A percentile compares a stretch with the other conserved stretches of the same genome.
phyloP scores from a whole-genome alignment of 208 protist genomes.

The Leishmania gerbilli region DNA sequence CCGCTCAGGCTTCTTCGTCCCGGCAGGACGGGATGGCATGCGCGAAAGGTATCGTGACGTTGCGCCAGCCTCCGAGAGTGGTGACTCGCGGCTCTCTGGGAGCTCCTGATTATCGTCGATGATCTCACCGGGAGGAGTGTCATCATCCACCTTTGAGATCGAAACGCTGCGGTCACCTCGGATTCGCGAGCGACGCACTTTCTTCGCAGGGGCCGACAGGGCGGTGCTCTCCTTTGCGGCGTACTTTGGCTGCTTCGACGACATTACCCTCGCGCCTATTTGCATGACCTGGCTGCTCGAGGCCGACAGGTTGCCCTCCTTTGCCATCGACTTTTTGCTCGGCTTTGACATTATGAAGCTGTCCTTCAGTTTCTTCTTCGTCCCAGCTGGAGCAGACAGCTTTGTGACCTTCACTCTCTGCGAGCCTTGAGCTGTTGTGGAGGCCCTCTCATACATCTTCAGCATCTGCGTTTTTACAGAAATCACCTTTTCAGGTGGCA shows the following conservation, averaged over 20 bases:
- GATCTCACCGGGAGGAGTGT: constrained; percentile 31
- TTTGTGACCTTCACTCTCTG: constrained; percentile 13
- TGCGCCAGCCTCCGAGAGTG: not conserved
- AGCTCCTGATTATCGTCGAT: constrained; percentile 28
- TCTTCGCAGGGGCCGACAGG: constrained; percentile 33
- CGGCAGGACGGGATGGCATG: constrained; percentile 10
- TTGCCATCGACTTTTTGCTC: constrained; percentile 3
- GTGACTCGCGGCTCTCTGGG: constrained; percentile 6
- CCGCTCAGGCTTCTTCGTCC: constrained; percentile 12
- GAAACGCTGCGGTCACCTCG: constrained; percentile 30
- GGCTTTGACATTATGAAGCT: constrained; percentile 14
- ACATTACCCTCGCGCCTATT: constrained; percentile 11
- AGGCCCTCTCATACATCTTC: constrained; percentile 20
- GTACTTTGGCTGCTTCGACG: constrained; percentile 17
- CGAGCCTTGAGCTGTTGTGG: not conserved
- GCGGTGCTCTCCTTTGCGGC: constrained; percentile 39
- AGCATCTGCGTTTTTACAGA: constrained; percentile 34
- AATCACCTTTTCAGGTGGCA: constrained; percentile 38
- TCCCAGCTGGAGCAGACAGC: constrained; percentile 32
- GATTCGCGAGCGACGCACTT: constrained; percentile 15
- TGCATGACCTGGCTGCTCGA: constrained; percentile 33
- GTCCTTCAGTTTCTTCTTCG: constrained; percentile 32
- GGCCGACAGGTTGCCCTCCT: constrained; percentile 26
- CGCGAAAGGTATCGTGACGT: constrained; percentile 8
- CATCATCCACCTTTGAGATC: constrained; percentile 33